These are phyloP conservation scores for Panaeolus papilionaceus DNA, from an alignment of 768 basidiomycete genomes.

Conservation along the genomic window DNA sequence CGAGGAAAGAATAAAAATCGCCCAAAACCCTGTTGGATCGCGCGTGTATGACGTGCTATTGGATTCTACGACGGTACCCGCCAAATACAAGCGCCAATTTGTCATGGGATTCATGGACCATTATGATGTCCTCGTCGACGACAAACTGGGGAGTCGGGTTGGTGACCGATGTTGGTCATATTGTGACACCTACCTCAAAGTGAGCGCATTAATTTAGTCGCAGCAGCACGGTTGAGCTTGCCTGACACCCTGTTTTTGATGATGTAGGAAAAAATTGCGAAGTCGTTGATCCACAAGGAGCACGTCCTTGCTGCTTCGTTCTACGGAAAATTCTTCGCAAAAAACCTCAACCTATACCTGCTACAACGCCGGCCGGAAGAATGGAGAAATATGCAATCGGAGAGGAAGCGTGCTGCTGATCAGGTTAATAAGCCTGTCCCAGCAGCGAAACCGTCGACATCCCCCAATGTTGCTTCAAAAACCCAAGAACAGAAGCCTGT, in stretches of 20 bases:
- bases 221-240: slow-evolving; percentile 9
- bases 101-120: slow-evolving; percentile 79
- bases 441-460: slow-evolving; percentile 6
- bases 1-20: slow-evolving; percentile 60
- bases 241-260: slow-evolving; percentile 15
- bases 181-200: slow-evolving; percentile 93
- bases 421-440: slow-evolving; percentile 14
- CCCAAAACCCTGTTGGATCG: slow-evolving; percentile 66
- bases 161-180: slow-evolving; percentile 91
- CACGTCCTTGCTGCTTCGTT: slow-evolving; percentile 75
- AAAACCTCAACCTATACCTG: slow-evolving; percentile 78
- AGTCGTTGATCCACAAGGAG: slow-evolving; percentile 76
- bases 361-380: slow-evolving; percentile 81
- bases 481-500: slow-evolving; percentile 16
- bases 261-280: slow-evolving; percentile 88
- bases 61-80: slow-evolving; percentile 67
- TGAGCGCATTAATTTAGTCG: slow-evolving; percentile 37
- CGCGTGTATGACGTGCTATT: slow-evolving; percentile 83
- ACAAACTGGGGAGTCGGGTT: slow-evolving; percentile 89
- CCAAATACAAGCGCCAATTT: slow-evolving; percentile 71
- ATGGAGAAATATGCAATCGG: slow-evolving; percentile 80
- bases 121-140: slow-evolving; percentile 84
- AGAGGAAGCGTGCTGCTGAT: slow-evolving; percentile 36
- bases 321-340: slow-evolving; percentile 88
- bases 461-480: slow-evolving; percentile 9